Conservation (phyloP, 352 stramenopile species). For the Plasmopara muralis region DNA sequence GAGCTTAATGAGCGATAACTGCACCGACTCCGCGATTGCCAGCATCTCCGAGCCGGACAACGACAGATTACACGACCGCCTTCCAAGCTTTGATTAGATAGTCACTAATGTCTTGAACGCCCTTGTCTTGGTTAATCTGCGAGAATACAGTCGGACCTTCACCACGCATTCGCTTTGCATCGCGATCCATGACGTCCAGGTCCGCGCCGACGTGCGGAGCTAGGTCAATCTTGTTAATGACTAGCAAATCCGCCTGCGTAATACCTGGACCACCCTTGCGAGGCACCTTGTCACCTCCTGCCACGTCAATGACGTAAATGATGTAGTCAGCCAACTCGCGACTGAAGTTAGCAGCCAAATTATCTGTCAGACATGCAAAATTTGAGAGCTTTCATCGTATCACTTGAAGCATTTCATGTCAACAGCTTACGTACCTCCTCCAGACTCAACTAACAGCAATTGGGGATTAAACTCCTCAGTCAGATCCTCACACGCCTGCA, state of each 20-base stretch:
- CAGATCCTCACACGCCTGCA: conserved; percentile 93
- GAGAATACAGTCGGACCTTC: conserved; percentile 92
- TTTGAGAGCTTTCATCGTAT: neutral
- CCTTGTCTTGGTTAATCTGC: conserved; percentile 90
- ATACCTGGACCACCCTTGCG: conserved; percentile 97
- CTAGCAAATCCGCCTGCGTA: conserved; percentile 94
- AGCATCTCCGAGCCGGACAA: neutral
- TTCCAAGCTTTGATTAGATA: conserved; percentile 51
- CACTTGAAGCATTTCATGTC: neutral
- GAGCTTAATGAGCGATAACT: too few species aligned
- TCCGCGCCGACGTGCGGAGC: conserved; percentile 93
- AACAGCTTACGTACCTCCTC: conserved; percentile 43
- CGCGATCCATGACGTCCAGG: conserved; percentile 92
- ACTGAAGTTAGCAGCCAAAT: conserved; percentile 97
- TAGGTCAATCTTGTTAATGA: conserved; percentile 99
- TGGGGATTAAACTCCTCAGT: conserved; percentile 84
- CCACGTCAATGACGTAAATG: conserved; percentile 99
- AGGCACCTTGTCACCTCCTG: conserved; percentile 96
- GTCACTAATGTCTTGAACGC: conserved; percentile 87
- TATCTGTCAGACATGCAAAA: conserved; percentile 63
- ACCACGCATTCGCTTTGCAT: conserved; percentile 93
- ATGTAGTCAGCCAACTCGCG: conserved; percentile 97
- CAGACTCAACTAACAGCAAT: conserved; percentile 87
- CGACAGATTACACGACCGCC: conserved; percentile 16
- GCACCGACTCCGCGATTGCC: neutral